phyloP scores from a whole-genome alignment of 1,284 basidiomycete genomes.

The Omphalotus olearius region DNA sequence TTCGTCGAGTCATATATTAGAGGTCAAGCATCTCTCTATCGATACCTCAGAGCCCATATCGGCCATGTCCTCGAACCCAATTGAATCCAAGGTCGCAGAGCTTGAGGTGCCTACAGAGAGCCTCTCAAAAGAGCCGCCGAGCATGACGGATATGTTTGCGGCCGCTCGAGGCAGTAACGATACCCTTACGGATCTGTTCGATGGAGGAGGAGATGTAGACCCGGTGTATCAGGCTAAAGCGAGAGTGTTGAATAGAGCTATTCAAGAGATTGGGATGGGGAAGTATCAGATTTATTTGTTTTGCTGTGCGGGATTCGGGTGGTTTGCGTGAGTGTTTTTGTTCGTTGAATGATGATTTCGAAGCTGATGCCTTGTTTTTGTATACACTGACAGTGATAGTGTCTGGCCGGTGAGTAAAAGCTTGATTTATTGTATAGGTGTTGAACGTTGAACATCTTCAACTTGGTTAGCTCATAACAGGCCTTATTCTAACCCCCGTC shows the following conservation, averaged over 20 bases:
- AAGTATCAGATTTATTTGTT: conserved; percentile 61
- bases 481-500: conserved; percentile 52
- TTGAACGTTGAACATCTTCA: neutral
- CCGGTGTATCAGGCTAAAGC: conserved; percentile 64
- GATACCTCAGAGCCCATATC: too few relatives aligned
- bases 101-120: too few relatives aligned
- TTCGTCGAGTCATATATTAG: too few relatives aligned
- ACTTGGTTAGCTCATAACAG: conserved; percentile 41
- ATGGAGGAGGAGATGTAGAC: conserved; percentile 47
- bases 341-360: neutral
- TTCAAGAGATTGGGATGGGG: conserved; percentile 73
- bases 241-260: conserved; percentile 56
- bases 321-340: conserved; percentile 54
- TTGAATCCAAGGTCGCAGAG: too few relatives aligned
- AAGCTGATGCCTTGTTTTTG: neutral
- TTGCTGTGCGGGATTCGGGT: conserved; percentile 60
- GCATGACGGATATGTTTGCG: too few relatives aligned
- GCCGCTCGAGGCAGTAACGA: too few relatives aligned
- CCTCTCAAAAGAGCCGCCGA: too few relatives aligned
- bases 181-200: conserved; percentile 12
- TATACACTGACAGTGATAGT: conserved; percentile 47
- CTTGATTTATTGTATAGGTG: neutral
- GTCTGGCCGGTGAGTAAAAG: conserved; percentile 53
- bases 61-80: too few relatives aligned
- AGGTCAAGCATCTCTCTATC: too few relatives aligned